These are phyloP conservation scores for Aspergillus sclerotiicarbonarius DNA, from an alignment of 495 filamentous ascomycete species.

Conservation along the genomic window DNA sequence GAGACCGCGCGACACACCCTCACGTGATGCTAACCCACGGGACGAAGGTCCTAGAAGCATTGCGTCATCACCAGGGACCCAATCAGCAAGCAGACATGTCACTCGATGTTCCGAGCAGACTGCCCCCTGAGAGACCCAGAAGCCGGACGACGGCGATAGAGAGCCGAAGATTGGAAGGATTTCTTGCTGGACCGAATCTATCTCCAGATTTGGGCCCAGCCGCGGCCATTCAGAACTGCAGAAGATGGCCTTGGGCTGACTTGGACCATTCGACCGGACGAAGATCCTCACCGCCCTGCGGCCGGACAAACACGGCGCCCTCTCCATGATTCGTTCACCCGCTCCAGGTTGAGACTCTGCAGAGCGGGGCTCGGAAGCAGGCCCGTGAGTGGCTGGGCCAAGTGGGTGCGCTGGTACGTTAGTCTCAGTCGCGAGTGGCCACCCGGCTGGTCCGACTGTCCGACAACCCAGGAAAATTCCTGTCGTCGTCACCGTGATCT, in stretches of 20 bases:
- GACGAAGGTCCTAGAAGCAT: slow-evolving; percentile 12
- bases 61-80: slow-evolving; percentile 23
- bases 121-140: slow-evolving; percentile 9
- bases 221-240: not conserved
- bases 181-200: slow-evolving; percentile 4
- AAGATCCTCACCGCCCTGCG: slow-evolving; percentile 14
- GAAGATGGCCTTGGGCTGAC: not conserved
- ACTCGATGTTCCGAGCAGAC: slow-evolving; percentile 16
- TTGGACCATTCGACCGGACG: not conserved
- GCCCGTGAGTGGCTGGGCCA: slow-evolving; percentile 30
- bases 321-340: slow-evolving; percentile 11
- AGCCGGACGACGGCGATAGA: not conserved
- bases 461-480: slow-evolving; percentile 27
- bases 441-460: slow-evolving; percentile 26
- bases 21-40: slow-evolving; percentile 23
- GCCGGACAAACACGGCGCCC: slow-evolving; percentile 4
- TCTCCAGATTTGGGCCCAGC: slow-evolving; percentile 2
- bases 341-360: not conserved
- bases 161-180: not conserved
- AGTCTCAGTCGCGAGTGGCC: slow-evolving; percentile 20
- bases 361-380: slow-evolving; percentile 11
- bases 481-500: slow-evolving; percentile 42
- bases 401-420: slow-evolving; percentile 9
- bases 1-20: not conserved
- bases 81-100: slow-evolving; percentile 17